phyloP scores from a whole-genome alignment of 1,284 basidiomycete species.

The Fistulina hepatica region DNA sequence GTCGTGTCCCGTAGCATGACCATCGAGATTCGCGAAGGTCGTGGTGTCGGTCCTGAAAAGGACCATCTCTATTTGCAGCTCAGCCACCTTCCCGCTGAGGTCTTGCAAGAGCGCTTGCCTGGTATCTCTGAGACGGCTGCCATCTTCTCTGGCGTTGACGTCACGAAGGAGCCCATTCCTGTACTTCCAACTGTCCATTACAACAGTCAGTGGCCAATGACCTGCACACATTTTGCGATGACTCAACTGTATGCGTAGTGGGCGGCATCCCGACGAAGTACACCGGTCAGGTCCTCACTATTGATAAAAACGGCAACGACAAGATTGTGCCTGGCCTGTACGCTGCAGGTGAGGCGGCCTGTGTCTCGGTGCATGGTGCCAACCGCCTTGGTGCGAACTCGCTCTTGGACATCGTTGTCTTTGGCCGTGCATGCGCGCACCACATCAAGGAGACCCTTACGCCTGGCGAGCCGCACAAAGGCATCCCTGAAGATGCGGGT shows the following conservation, averaged over 20 bases:
- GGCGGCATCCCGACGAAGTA: conserved; percentile 99
- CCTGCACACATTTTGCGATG: conserved; percentile 14
- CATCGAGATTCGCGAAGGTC: conserved; percentile 96
- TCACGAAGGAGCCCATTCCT: conserved; percentile 98
- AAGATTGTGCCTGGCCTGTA: conserved; percentile 95
- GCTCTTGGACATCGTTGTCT: conserved; percentile 97
- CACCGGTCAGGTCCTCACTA: conserved; percentile 92
- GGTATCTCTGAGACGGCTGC: conserved; percentile 99
- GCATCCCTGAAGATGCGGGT: conserved; percentile 82
- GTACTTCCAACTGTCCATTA: conserved; percentile 95
- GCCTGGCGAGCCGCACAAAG: conserved; percentile 88
- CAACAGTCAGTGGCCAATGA: conserved; percentile 56
- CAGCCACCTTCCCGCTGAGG: conserved; percentile 92
- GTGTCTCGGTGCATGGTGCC: conserved; percentile 98
- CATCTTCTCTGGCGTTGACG: conserved; percentile 98
- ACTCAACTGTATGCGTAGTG: conserved; percentile 43
- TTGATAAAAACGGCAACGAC: conserved; percentile 84
- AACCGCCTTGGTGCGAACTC: conserved; percentile 99
- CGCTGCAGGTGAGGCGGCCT: conserved; percentile 97
- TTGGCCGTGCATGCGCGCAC: conserved; percentile 96
- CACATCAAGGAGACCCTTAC: conserved; percentile 91
- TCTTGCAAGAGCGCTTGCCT: conserved; percentile 94
- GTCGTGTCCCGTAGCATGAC: conserved; percentile 99
- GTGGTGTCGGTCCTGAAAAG: conserved; percentile 97
- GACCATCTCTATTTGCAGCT: conserved; percentile 98